Evolutionary conservation across 2,329 filamentous ascomycete genomes (phyloP).

Genomic region (Aureobasidium sp.): DNA sequence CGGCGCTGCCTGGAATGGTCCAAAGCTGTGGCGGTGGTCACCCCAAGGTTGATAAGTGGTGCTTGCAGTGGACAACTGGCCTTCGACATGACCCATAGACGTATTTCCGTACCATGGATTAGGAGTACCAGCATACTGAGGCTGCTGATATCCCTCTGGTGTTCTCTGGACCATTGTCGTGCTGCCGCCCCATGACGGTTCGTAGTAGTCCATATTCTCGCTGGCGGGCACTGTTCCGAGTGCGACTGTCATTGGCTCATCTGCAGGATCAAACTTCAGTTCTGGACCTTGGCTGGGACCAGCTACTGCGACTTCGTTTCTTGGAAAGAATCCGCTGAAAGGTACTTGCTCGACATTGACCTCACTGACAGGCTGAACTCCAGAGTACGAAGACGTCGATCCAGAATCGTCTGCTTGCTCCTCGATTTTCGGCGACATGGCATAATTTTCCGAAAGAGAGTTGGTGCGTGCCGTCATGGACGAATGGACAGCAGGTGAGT

Average conservation of each 20-base stretch:
- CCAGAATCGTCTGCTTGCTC: background rate
- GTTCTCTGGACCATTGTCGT: background rate
- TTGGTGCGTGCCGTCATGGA: background rate
- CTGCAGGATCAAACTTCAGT: conserved; percentile 1
- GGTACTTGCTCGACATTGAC: background rate
- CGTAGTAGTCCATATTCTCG: background rate
- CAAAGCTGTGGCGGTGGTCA: background rate
- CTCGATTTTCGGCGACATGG: background rate
- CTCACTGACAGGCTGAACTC: background rate
- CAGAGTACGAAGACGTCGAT: background rate
- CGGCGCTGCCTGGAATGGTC: background rate
- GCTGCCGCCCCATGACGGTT: background rate
- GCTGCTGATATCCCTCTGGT: conserved; percentile 1
- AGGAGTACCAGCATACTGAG: background rate
- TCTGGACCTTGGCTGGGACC: background rate
- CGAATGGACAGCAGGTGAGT: background rate
- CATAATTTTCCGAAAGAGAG: background rate
- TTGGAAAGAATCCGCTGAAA: background rate
- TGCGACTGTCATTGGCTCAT: background rate
- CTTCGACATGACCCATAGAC: background rate
- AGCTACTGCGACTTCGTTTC: background rate
- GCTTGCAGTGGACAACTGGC: background rate
- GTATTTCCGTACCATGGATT: background rate
- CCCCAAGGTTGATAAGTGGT: background rate
- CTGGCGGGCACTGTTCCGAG: background rate